Base-by-base conservation (phyloP, 306 rosid genomes). In the Hippophae rhamnoides region DNA sequence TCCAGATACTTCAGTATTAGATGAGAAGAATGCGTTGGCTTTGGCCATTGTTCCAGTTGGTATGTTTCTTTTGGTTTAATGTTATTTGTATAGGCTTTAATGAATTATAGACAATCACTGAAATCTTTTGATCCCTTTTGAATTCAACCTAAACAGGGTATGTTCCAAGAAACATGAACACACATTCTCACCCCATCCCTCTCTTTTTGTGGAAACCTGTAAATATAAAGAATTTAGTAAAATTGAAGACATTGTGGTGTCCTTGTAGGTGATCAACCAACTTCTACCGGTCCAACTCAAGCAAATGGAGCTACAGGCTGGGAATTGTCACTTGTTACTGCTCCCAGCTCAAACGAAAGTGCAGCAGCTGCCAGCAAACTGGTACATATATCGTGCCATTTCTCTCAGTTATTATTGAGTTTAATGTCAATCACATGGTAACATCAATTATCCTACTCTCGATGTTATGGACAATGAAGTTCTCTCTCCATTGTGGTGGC, bases 251-350 rank as follows among this genome's bases (percentile, higher is more conserved):
- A 41, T 66, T 65, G 38, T 31, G 76, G 53, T 74, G 65, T 70
- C 72, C 60, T 72, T 10, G 66, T 85, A 86, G 88, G 79, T 45
- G 85, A 82, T 54, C 95, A 82, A 76, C 82, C 85, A 65, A 63
- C 83, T 43, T 41, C 86, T 45, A 61, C 80, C 12, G 94, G 78
- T 82, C 58, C 83, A 70, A 81, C 63, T 77, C 89, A 73, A 27
- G 80, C 81, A 61, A 77, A 82, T 62, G 89, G 95, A 77, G 56
- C 80, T 55, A 76, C 90, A 52, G 99, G 99, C 63, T 93, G 99
- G 99, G 99, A 93, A 78, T 72, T 93, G 77, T 95, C 99, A 41
- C 99, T 93, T 64, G 99, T 93, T 46, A 84, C 94, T 0, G 87
- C 97, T 71, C 97, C 97, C 62, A 88, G 97, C 84, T 86, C 97